phyloP scores from a whole-genome alignment of 306 rosid genomes.

The Macrotyloma uniflorum region DNA sequence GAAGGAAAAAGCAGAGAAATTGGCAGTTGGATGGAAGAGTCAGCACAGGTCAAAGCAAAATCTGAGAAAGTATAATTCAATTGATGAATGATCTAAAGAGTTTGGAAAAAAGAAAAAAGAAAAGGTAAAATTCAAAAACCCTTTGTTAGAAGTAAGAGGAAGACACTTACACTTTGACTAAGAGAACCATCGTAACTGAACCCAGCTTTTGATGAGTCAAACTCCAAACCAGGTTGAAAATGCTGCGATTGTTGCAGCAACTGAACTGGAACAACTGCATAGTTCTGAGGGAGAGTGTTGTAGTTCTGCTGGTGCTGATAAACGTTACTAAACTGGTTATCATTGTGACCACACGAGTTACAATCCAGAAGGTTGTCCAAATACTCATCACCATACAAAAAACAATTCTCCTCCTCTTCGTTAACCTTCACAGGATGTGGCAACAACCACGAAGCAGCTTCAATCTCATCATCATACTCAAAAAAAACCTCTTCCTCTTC shows the following conservation, averaged over 20 bases:
- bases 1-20: not conserved
- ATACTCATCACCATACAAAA: conserved; percentile 63
- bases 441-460: conserved; percentile 84
- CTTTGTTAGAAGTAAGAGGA: not conserved
- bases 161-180: conserved; percentile 57
- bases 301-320: conserved; percentile 21
- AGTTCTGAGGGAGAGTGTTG: conserved; percentile 3
- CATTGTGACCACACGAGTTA: conserved; percentile 39
- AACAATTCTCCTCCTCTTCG: not conserved
- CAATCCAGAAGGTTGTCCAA: conserved; percentile 70
- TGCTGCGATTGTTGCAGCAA: conserved; percentile 29
- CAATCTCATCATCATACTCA: conserved; percentile 60
- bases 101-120: not conserved
- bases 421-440: conserved; percentile 50
- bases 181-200: conserved; percentile 55
- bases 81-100: not conserved
- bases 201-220: conserved; percentile 55
- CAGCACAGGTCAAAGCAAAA: not conserved
- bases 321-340: conserved; percentile 40
- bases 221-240: conserved; percentile 59
- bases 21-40: not conserved
- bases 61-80: not conserved
- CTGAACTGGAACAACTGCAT: conserved; percentile 54
- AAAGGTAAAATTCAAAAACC: not conserved
- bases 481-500: conserved; percentile 40